Conservation (phyloP, 148 eudicot species). For the Chenopodium berlandieri region DNA sequence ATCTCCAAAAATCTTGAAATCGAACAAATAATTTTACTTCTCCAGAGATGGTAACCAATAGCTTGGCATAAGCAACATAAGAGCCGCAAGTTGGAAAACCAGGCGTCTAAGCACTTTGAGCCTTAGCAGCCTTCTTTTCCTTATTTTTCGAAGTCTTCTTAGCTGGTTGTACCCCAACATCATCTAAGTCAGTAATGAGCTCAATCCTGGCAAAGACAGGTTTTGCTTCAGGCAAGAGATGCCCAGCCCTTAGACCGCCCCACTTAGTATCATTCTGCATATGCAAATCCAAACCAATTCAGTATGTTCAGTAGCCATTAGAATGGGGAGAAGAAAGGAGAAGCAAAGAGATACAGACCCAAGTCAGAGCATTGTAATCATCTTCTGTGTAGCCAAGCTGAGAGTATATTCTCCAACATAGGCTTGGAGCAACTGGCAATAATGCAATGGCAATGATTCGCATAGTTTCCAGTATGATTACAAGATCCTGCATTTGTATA, state of each 20-base stretch:
- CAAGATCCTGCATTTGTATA: slow-evolving; percentile 65
- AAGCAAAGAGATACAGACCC: slow-evolving; percentile 57
- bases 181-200: slow-evolving; percentile 37
- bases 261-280: slow-evolving; percentile 78
- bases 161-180: slow-evolving; percentile 24
- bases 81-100: background rate
- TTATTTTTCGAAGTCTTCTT: slow-evolving; percentile 63
- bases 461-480: slow-evolving; percentile 82
- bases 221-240: slow-evolving; percentile 66
- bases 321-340: background rate
- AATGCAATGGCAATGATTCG: slow-evolving; percentile 85
- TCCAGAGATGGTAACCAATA: too few relatives aligned
- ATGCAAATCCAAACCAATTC: slow-evolving; percentile 19
- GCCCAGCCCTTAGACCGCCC: slow-evolving; percentile 92
- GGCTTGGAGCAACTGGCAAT: slow-evolving; percentile 72
- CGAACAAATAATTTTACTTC: too few relatives aligned
- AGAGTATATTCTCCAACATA: slow-evolving; percentile 70
- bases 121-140: slow-evolving; percentile 41
- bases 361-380: slow-evolving; percentile 60
- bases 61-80: background rate
- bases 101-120: slow-evolving; percentile 47
- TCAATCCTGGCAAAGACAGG: slow-evolving; percentile 88
- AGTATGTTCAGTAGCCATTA: background rate
- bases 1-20: too few relatives aligned
- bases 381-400: slow-evolving; percentile 92